Percentiles rank a stretch among this genome's conserved stretches.
These are phyloP conservation scores for Monosporascus sp. DNA, from an alignment of 2,329 filamentous ascomycete genomes.

Conservation along the genomic window DNA sequence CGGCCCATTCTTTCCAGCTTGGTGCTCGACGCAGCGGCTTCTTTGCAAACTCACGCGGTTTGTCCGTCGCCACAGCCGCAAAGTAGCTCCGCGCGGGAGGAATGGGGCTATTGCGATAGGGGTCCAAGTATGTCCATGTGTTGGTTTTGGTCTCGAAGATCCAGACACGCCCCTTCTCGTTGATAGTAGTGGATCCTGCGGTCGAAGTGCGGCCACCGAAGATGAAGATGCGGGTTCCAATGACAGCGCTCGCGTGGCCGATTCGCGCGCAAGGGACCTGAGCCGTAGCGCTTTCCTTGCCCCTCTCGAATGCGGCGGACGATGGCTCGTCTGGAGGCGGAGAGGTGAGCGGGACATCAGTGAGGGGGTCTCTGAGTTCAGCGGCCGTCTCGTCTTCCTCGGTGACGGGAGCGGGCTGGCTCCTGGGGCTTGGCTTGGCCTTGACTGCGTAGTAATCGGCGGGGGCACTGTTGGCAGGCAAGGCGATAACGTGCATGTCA, in stretches of 20 bases:
- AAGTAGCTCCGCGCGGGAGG: conserved; percentile 70
- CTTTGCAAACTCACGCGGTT: conserved; percentile 46
- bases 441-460: conserved; percentile 56
- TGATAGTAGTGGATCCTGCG: conserved; percentile 60
- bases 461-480: conserved; percentile 52
- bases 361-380: conserved; percentile 31
- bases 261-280: conserved; percentile 62
- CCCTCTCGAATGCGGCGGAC: conserved; percentile 15
- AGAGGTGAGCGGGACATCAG: conserved; percentile 36
- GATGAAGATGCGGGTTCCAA: conserved; percentile 68
- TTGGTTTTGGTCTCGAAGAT: conserved; percentile 61
- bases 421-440: conserved; percentile 34
- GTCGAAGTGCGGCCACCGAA: conserved; percentile 71
- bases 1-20: conserved; percentile 51
- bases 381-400: conserved; percentile 23
- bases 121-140: conserved; percentile 60
- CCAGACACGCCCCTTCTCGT: conserved; percentile 73
- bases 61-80: conserved; percentile 50
- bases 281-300: conserved; percentile 34
- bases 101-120: conserved; percentile 40
- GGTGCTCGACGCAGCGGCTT: conserved; percentile 29
- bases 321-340: conserved; percentile 18
- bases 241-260: conserved; percentile 64
- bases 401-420: conserved; percentile 18
- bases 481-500: conserved; percentile 59